Base-by-base conservation (phyloP, 805 yeast genomes). In the Teunomyces panamensis region DNA sequence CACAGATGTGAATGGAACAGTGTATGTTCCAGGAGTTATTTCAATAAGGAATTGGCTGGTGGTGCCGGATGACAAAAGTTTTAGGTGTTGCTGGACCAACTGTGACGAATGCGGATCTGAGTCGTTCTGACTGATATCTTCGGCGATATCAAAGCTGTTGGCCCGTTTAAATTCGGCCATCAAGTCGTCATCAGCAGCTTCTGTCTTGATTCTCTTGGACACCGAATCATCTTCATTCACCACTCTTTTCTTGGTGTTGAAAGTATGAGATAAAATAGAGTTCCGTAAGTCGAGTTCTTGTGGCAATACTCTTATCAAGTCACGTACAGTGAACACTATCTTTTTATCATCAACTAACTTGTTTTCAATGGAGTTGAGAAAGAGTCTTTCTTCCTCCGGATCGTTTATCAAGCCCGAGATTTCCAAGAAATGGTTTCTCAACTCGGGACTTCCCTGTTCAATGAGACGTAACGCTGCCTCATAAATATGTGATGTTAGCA, bases 401-500 rank as follows among this genome's bases (percentile, higher is more conserved):
- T 80, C 84, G 46, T 74, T 74, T 11, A 81, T 67, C 33, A 80
- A 56, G 1, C 83, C 85, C 11, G 67, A 54, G 16, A 83, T 74
- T 39, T 70, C 59, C 10, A 67, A 58, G 33, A 78, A 64, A 7
- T 75, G 77, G 48, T 77, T 70, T 30, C 50, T 54, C 37, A 64
- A 58, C 20, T 64, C 69, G 6, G 80, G 79, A 4, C 85, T 77
- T 43, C 68, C 69, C 52, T 69, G 74, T 62, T 89, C 97, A 14
- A 87, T 71, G 34, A 77, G 59, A 13, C 65, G 54, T 48, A 94
- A 74, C 3, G 84, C 81, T 9, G 74, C 63, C 41, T 73, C 72
- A 60, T 87, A 92, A 9, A 94, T 75, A 39, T 73, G 65, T 0
- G 94, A 75, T 0, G 95, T 74, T 2, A 86, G 64, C 5, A 75